A percentile compares a stretch with the other conserved stretches of the same genome.
Conservation (phyloP, 352 stramenopile species). For the Phytophthora ramorum region DNA sequence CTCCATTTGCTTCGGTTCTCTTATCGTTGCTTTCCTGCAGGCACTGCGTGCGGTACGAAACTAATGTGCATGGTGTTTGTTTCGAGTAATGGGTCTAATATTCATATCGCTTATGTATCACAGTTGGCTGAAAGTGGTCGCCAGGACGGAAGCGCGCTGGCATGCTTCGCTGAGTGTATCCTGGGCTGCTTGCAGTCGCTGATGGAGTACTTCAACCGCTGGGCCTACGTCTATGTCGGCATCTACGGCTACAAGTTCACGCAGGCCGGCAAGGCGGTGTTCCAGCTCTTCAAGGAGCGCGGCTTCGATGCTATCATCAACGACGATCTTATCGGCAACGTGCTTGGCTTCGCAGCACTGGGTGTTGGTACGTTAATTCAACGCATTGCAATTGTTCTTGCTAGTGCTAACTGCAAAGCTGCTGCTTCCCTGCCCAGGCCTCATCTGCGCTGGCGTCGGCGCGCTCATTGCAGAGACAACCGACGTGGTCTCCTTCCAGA, state of each 20-base stretch:
- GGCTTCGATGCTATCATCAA: constrained; percentile 97
- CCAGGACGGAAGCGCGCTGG: constrained; percentile 72
- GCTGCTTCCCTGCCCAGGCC: constrained; percentile 35
- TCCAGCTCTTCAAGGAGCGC: constrained; percentile 92
- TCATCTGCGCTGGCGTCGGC: constrained; percentile 74
- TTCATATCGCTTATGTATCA: background rate
- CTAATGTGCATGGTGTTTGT: background rate
- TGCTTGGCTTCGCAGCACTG: constrained; percentile 91
- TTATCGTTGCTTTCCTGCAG: constrained; percentile 95
- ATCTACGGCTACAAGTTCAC: constrained; percentile 96
- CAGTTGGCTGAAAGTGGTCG: constrained; percentile 75
- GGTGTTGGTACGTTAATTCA: constrained; percentile 64
- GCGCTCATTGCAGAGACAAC: constrained; percentile 59
- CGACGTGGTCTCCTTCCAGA: constrained; percentile 62
- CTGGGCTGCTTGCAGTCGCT: constrained; percentile 84
- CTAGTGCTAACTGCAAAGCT: background rate
- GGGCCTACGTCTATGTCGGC: constrained; percentile 95
- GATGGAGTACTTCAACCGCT: constrained; percentile 94
- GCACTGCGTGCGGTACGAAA: constrained; percentile 76
- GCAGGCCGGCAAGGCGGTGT: constrained; percentile 92
- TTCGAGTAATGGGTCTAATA: background rate
- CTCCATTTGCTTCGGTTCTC: constrained; percentile 95
- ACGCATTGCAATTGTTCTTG: background rate
- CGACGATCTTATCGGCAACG: constrained; percentile 94
- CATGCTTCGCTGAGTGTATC: constrained; percentile 87